A percentile compares a stretch with the other conserved stretches of the same genome.
Evolutionary conservation across 352 stramenopile species (phyloP).

Genomic region (Globisporangium viniferum): DNA sequence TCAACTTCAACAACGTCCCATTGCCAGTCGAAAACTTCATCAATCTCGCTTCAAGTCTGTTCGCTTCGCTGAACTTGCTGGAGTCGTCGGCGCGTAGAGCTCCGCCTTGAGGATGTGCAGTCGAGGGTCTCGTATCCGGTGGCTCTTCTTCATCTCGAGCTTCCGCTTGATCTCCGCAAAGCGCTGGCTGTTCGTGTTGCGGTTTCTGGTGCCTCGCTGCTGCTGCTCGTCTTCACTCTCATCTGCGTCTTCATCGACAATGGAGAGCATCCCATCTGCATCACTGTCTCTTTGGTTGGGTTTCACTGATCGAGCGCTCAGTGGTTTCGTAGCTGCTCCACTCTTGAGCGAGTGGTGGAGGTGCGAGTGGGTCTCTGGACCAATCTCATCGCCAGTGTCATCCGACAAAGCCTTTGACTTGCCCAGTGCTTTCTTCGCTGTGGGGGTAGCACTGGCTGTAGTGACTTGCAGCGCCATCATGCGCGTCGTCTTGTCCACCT

Average conservation of each 20-base stretch:
- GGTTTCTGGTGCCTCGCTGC: conserved; percentile 3
- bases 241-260: background rate
- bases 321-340: conserved; percentile 5
- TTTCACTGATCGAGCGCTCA: conserved; percentile 8
- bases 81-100: conserved; percentile 12
- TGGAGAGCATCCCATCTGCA: background rate
- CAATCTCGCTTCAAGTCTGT: background rate
- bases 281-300: conserved; percentile 12
- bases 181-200: conserved; percentile 37
- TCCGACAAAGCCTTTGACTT: background rate
- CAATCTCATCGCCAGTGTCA: background rate
- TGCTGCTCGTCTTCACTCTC: background rate
- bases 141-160: conserved; percentile 29
- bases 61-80: background rate
- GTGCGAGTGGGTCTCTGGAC: conserved; percentile 17
- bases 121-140: conserved; percentile 29
- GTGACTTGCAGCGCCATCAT: conserved; percentile 39
- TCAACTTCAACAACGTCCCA: too few species aligned
- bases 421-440: background rate
- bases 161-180: conserved; percentile 40
- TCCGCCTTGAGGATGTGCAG: conserved; percentile 52
- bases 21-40: too few species aligned
- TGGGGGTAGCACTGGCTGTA: background rate
- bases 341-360: conserved; percentile 20
- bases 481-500: conserved; percentile 41